Evolutionary conservation across 768 basidiomycete species (phyloP).

Genomic region (Trametes coccinea): DNA sequence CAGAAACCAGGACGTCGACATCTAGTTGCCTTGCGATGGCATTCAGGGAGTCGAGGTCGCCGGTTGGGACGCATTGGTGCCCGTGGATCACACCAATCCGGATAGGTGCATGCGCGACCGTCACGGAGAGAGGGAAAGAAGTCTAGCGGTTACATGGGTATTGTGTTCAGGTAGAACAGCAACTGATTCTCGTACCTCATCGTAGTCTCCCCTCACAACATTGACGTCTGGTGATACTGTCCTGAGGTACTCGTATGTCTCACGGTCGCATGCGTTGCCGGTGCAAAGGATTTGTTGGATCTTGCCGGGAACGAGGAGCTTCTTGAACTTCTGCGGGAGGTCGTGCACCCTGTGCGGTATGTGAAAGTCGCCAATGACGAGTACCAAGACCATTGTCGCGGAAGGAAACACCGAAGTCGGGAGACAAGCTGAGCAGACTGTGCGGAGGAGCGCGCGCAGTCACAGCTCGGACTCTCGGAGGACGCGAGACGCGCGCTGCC

Average conservation of each 20-base stretch:
- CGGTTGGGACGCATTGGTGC: constrained; percentile 89
- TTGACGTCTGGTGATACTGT: constrained; percentile 93
- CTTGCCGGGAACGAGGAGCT: constrained; percentile 85
- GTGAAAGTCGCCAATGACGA: constrained; percentile 92
- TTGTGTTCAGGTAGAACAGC: background rate
- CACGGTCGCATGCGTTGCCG: constrained; percentile 95
- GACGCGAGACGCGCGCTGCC: background rate
- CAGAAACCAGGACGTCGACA: constrained; percentile 91
- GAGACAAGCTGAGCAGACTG: background rate
- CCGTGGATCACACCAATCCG: constrained; percentile 93
- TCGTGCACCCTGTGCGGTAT: constrained; percentile 91
- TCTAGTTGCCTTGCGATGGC: constrained; percentile 94
- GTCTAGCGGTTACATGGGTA: constrained; percentile 46
- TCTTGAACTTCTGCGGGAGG: constrained; percentile 94
- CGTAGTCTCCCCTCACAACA: constrained; percentile 92
- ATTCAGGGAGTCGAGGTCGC: constrained; percentile 87
- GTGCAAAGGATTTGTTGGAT: constrained; percentile 98
- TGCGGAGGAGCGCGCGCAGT: background rate
- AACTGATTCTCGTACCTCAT: constrained; percentile 62
- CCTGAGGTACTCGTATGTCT: constrained; percentile 94
- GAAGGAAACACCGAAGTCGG: background rate
- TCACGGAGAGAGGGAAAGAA: constrained; percentile 76
- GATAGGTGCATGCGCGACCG: constrained; percentile 80
- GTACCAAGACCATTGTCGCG: constrained; percentile 80
- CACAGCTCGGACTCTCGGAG: background rate